Evolutionary conservation across 2,329 filamentous ascomycete genomes (phyloP).

Genomic region (Epichloe typhina): DNA sequence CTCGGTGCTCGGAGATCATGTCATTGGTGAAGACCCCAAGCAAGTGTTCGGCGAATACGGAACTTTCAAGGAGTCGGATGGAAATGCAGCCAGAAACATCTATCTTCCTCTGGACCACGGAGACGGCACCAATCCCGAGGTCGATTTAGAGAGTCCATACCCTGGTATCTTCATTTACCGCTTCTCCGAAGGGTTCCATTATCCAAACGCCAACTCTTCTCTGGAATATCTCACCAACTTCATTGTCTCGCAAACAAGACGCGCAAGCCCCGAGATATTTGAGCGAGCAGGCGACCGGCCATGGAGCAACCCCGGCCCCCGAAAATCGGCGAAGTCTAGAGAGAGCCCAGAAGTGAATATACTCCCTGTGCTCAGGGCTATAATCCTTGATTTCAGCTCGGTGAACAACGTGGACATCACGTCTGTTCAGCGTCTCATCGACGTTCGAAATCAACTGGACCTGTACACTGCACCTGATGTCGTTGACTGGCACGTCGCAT

Average conservation of each 20-base stretch:
- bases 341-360: constrained; percentile 18
- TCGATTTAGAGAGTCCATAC: constrained; percentile 69
- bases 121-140: constrained; percentile 82
- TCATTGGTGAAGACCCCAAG: constrained; percentile 47
- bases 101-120: constrained; percentile 77
- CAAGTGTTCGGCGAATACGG: constrained; percentile 40
- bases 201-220: constrained; percentile 83
- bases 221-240: constrained; percentile 63
- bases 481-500: constrained; percentile 94
- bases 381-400: constrained; percentile 86
- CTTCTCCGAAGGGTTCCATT: constrained; percentile 91
- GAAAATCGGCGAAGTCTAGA: constrained; percentile 29
- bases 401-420: constrained; percentile 94
- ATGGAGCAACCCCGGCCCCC: constrained; percentile 85
- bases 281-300: constrained; percentile 62
- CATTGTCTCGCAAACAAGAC: constrained; percentile 58
- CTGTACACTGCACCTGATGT: constrained; percentile 64
- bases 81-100: constrained; percentile 53
- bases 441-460: constrained; percentile 89
- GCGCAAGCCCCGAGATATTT: constrained; percentile 59
- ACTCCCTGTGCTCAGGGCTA: constrained; percentile 65
- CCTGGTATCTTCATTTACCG: constrained; percentile 94
- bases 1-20: constrained; percentile 66
- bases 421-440: constrained; percentile 82
- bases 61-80: constrained; percentile 33